A percentile compares a stretch with the other conserved stretches of the same genome.
Evolutionary conservation across 2,329 filamentous ascomycete species (phyloP).

Genomic region (Grosmannia clavigera): DNA sequence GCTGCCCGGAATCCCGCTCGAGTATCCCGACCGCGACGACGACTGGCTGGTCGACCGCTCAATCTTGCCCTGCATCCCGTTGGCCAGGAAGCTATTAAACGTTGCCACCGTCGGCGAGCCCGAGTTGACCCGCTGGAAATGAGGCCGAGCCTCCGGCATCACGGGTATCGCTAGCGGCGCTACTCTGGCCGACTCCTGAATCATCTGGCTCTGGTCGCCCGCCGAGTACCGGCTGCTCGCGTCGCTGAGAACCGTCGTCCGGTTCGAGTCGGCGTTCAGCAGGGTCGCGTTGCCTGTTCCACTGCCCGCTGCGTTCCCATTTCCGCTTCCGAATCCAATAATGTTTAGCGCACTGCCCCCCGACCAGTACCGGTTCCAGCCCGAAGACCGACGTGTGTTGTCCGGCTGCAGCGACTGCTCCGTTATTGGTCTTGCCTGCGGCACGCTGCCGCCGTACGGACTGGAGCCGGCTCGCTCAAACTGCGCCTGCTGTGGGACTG

Average conservation of each 20-base stretch:
- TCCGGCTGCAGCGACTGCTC: slow-evolving; percentile 25
- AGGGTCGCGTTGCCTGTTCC: slow-evolving; percentile 26
- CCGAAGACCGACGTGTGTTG: slow-evolving; percentile 48
- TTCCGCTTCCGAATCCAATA: slow-evolving; percentile 41
- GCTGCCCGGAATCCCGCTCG: slow-evolving; percentile 54
- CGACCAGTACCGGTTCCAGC: slow-evolving; percentile 70
- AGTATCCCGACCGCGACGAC: slow-evolving; percentile 41
- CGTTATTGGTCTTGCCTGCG: slow-evolving; percentile 13
- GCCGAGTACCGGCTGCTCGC: slow-evolving; percentile 44
- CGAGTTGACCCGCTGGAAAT: slow-evolving; percentile 53
- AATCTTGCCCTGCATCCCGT: slow-evolving; percentile 49
- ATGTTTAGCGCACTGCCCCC: slow-evolving; percentile 58
- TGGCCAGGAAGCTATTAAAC: slow-evolving; percentile 35
- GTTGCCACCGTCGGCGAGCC: slow-evolving; percentile 58
- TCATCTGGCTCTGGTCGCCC: slow-evolving; percentile 30
- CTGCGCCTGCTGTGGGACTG: slow-evolving; percentile 21
- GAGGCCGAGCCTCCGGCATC: slow-evolving; percentile 39
- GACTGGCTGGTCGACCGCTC: slow-evolving; percentile 41
- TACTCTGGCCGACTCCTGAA: slow-evolving; percentile 56
- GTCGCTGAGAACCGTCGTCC: slow-evolving; percentile 42
- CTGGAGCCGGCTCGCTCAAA: slow-evolving; percentile 17
- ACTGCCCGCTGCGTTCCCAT: slow-evolving; percentile 35
- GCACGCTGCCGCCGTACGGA: slow-evolving; percentile 6
- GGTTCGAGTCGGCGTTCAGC: slow-evolving; percentile 23
- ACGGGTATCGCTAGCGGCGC: slow-evolving; percentile 52